Evolutionary conservation across 441 rosid genomes (phyloP), one percentile per base, ranked within the genome.

Genomic region (Rhodomyrtus psidioides): DNA sequence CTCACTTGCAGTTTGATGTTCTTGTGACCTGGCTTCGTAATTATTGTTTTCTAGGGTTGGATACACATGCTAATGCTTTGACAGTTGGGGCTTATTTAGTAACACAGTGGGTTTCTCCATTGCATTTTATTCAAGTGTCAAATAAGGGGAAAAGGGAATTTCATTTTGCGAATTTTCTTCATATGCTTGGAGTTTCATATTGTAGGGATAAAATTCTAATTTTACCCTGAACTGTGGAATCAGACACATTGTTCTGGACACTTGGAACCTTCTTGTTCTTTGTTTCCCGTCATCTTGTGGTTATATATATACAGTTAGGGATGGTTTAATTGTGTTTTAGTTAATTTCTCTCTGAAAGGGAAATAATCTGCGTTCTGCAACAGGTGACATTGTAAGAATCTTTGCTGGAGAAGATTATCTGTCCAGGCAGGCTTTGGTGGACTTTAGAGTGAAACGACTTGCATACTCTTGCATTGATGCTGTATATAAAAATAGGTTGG

Each of bases 401-500:
- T 95, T 98, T 89, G 91, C 93, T 51, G 95, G 97, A 85, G 81
- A 53, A 87, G 93, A 94, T 87, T 92, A 94, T 90, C 86, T 89
- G 83, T 65, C 90, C 30, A 86, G 91, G 84, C 88, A 53, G 87
- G 90, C 91, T 90, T 88, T 94, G 91, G 99, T 93, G 94, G 99
- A 94, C 87, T 92, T 91, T 89, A 95, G 98, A 89, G 95, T 95
- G 91, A 94, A 95, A 91, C 91, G 89, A 86, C 93, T 96, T 79
- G 91, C 95, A 76, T 93, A 93, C 89, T 86, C 91, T 84, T 98
- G 97, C 92, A 88, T 96, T 87, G 94, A 93, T 87, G 98, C 99
- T 86, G 88, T 95, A 86, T 91, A 94, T 92, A 92, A 92, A 88
- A 95, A 98, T 85, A 94, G 99, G 99, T 96, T 88, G 83, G 87